Base-by-base conservation (phyloP, 192 early-diverging fungal genomes). In the Funneliformis mosseae region DNA sequence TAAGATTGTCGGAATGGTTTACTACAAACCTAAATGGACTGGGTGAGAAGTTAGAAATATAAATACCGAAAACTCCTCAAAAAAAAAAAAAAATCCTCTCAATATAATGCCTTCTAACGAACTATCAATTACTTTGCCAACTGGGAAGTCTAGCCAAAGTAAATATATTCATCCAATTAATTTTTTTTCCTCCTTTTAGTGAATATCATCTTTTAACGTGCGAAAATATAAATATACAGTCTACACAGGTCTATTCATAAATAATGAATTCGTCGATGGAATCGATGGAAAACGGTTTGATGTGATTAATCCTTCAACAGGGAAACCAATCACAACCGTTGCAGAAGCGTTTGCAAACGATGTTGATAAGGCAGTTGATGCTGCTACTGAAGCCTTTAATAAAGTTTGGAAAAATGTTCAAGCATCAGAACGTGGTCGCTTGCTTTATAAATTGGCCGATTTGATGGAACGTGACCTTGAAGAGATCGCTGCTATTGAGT, bases 181-280 rank as follows among this genome's bases (percentile, higher is more conserved):
- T 33, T 33, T 33, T 33, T 33, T 33, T 3, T 33, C 3, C 3
- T 33, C 33, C 33, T 33, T 33, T 33, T 33, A 0, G 33, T 33
- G 33, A 33, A 33, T 33, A 33, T 33, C 3, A 33, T 33, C 33
- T 33, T 33, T 33, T 33, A 33, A 33, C 33, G 33, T 33, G 33
- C 0, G 33, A 33, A 33, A 28, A 33, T 64, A 63, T 33, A 28
- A 8, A 28, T 9, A 0, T 11, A n/a, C 28, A 87, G 86, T 87
- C 23, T 46, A 87, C 33, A 87, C 86, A 43, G 91, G 92, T 78
- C 80, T 93, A 41, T 94, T 91, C 84, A 92, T 93, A 71, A 89
- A 92, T 84, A 91, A 92, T 62, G 82, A 86, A 67, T 92, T 90
- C 76, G 83, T 86, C 63, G 82, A 80, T 28, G 89, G 90, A 8